A percentile compares a stretch with the other conserved stretches of the same genome.
These are phyloP conservation scores for Phalaenopsis hybrid DNA, from an alignment of 116 monocot species.

Conservation along the genomic window DNA sequence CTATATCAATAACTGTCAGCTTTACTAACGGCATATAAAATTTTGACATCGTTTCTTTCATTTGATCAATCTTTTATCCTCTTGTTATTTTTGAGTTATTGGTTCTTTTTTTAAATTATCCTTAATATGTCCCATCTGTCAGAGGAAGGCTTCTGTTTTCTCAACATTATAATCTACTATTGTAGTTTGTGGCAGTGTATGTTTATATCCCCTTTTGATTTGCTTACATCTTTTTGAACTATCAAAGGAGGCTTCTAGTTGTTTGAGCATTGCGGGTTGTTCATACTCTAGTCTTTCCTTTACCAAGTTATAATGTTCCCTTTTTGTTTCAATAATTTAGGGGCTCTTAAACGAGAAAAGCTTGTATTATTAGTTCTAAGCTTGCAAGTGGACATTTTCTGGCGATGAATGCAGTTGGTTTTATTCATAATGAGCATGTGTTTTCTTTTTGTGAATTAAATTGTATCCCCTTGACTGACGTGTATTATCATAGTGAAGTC, in stretches of 20 bases:
- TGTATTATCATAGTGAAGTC: too few species aligned
- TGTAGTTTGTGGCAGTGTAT: not conserved
- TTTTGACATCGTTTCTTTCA: not conserved
- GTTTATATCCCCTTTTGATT: not conserved
- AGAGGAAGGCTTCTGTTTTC: not conserved
- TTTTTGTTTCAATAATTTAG: too few species aligned
- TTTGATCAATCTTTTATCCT: not conserved
- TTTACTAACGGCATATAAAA: not conserved
- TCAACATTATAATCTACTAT: not conserved
- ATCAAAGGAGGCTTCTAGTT: not conserved
- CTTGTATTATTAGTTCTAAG: too few species aligned
- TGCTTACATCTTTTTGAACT: not conserved
- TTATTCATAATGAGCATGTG: too few species aligned
- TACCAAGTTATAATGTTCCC: not conserved
- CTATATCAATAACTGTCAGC: not conserved
- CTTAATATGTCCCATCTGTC: not conserved
- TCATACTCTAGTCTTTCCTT: not conserved
- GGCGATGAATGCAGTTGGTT: too few species aligned
- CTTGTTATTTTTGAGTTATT: not conserved
- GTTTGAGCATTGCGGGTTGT: not conserved
- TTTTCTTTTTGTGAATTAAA: too few species aligned
- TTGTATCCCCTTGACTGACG: too few species aligned
- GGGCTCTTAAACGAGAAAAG: too few species aligned
- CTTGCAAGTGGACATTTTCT: too few species aligned
- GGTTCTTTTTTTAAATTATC: not conserved